phyloP scores from a whole-genome alignment of 2,329 filamentous ascomycete genomes.

The Botrytis porri region DNA sequence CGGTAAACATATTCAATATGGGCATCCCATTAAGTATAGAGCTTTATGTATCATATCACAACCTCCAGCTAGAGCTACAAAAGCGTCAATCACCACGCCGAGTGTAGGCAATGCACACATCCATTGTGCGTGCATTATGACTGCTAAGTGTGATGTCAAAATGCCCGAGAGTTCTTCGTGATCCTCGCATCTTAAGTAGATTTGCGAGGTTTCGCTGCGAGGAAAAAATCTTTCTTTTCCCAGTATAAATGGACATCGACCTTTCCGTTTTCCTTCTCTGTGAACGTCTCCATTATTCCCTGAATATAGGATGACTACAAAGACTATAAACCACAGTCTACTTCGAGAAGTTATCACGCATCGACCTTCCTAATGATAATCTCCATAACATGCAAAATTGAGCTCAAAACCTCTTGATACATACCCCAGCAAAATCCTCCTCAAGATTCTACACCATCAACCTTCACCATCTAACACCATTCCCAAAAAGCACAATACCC shows the following conservation, averaged over 20 bases:
- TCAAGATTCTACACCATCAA: no score
- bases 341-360: background rate
- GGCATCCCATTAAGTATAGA: background rate
- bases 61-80: background rate
- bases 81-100: background rate
- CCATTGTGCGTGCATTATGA: no score
- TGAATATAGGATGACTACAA: background rate
- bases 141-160: no score
- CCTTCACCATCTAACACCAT: no score
- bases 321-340: background rate
- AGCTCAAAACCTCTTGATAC: no score
- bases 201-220: background rate
- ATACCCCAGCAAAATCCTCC: background rate
- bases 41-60: background rate
- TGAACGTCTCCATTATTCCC: background rate
- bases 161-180: background rate
- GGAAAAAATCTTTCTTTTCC: background rate
- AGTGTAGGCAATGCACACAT: no score
- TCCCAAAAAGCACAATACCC: background rate
- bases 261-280: background rate
- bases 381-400: background rate
- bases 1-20: no score
- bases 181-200: background rate
- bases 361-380: background rate
- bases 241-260: background rate